phyloP scores from a whole-genome alignment of 169 alveolate genomes.

The Fabrea salina region DNA sequence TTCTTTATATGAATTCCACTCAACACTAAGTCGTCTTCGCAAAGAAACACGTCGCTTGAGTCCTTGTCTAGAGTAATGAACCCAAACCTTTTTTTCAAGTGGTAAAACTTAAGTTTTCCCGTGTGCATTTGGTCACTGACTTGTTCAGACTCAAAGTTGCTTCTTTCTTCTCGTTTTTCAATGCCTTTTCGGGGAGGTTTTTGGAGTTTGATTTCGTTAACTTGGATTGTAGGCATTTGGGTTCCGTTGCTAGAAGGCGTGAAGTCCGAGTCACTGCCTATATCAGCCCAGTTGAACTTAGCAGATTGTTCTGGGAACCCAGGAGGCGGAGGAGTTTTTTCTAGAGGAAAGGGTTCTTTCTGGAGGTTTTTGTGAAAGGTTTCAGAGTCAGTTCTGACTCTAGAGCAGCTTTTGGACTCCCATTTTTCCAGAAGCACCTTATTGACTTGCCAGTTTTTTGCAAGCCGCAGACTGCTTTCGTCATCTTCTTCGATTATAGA shows the following conservation, averaged over 20 bases:
- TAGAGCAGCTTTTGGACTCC: conserved; percentile 17
- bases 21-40: conserved; percentile 23
- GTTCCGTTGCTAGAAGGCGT: not conserved
- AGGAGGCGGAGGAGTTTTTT: conserved; percentile 25
- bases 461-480: not conserved
- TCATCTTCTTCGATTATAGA: not conserved
- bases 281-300: conserved; percentile 16
- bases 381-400: not conserved
- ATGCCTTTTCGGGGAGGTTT: not conserved
- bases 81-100: conserved; percentile 32
- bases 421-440: not conserved
- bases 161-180: conserved; percentile 20
- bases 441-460: conserved; percentile 9
- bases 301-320: not conserved
- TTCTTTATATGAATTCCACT: not conserved
- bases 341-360: not conserved
- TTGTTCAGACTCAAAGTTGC: not conserved
- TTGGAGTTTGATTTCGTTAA: not conserved
- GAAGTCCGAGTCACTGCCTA: conserved; percentile 14
- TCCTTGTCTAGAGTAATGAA: conserved; percentile 9
- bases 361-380: conserved; percentile 5
- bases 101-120: conserved; percentile 27
- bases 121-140: not conserved
- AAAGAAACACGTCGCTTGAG: conserved; percentile 5
- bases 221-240: not conserved